These are phyloP conservation scores for Gossypium raimondii DNA, from an alignment of 345 rosid genomes.

Conservation along the genomic window DNA sequence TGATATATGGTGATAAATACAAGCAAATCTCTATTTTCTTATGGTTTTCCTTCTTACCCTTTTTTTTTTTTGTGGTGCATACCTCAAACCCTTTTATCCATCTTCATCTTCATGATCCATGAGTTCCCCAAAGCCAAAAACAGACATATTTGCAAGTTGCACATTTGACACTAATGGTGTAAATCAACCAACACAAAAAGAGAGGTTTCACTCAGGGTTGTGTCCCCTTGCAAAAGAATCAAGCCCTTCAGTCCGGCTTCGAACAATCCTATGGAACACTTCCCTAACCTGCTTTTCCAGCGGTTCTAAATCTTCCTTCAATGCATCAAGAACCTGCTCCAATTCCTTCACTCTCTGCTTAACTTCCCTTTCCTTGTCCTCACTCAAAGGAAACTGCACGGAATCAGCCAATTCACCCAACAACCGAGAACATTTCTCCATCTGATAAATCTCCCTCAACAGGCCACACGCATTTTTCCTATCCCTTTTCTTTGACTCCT, in stretches of 20 bases:
- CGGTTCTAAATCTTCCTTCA: conserved; percentile 72
- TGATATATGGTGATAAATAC: conserved; percentile 39
- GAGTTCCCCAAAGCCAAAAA: conserved; percentile 14
- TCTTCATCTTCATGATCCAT: conserved; percentile 10
- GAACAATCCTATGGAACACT: conserved; percentile 74
- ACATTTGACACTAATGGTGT: conserved; percentile 2
- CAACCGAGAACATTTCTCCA: conserved; percentile 58
- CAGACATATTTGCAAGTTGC: conserved; percentile 16
- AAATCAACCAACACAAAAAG: not conserved
- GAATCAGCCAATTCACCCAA: conserved; percentile 73
- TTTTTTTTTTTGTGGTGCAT: conserved; percentile 11
- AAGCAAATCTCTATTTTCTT: conserved; percentile 10
- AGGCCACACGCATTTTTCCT: conserved; percentile 74
- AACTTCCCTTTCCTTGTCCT: conserved; percentile 56
- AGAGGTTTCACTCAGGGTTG: conserved; percentile 23
- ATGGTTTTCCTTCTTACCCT: conserved; percentile 22
- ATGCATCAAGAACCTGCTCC: conserved; percentile 39
- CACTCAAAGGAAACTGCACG: conserved; percentile 57
- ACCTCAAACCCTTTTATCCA: conserved; percentile 10
- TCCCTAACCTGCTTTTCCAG: conserved; percentile 83
- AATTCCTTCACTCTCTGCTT: conserved; percentile 62
- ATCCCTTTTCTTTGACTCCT: conserved; percentile 76
- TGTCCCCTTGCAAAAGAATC: conserved; percentile 46
- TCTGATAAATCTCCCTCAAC: conserved; percentile 76
- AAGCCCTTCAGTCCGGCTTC: conserved; percentile 78